A percentile compares a stretch with the other conserved stretches of the same genome.
These are phyloP conservation scores for Termitomyces sp. DNA, from an alignment of 768 basidiomycete genomes.

Conservation along the genomic window DNA sequence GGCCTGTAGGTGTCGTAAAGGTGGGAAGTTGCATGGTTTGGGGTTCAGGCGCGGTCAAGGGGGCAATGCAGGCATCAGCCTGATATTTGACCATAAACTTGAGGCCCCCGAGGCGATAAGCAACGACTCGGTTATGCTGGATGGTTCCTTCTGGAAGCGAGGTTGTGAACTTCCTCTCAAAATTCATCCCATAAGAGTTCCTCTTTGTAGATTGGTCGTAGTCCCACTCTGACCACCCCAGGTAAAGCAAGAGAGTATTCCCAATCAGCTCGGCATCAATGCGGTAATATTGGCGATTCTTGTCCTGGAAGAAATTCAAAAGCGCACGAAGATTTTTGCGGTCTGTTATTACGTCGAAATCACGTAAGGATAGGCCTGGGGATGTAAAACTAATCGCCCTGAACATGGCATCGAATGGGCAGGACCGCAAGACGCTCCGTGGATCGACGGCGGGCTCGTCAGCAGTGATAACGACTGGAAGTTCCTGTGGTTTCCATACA, in stretches of 20 bases:
- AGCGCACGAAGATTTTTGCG: constrained; percentile 17
- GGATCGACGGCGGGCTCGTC: constrained; percentile 13
- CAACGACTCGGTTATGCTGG: constrained; percentile 16
- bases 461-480: constrained; percentile 9
- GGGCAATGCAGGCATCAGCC: constrained; percentile 22
- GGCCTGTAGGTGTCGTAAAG: constrained; percentile 7
- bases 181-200: constrained; percentile 12
- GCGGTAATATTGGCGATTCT: constrained; percentile 2
- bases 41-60: not conserved
- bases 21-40: not conserved
- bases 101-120: constrained; percentile 18
- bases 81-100: constrained; percentile 27
- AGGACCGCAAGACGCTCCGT: constrained; percentile 9
- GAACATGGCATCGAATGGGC: constrained; percentile 12
- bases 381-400: constrained; percentile 8
- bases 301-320: constrained; percentile 9
- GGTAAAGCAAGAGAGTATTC: constrained; percentile 14
- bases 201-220: not conserved
- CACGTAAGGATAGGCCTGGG: constrained; percentile 8
- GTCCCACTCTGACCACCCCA: constrained; percentile 14
- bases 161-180: constrained; percentile 15
- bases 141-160: constrained; percentile 9
- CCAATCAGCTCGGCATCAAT: constrained; percentile 17
- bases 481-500: constrained; percentile 12
- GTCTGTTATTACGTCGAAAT: constrained; percentile 16